phyloP scores from a whole-genome alignment of 1,284 basidiomycete species.

The Phlebopus sp. region DNA sequence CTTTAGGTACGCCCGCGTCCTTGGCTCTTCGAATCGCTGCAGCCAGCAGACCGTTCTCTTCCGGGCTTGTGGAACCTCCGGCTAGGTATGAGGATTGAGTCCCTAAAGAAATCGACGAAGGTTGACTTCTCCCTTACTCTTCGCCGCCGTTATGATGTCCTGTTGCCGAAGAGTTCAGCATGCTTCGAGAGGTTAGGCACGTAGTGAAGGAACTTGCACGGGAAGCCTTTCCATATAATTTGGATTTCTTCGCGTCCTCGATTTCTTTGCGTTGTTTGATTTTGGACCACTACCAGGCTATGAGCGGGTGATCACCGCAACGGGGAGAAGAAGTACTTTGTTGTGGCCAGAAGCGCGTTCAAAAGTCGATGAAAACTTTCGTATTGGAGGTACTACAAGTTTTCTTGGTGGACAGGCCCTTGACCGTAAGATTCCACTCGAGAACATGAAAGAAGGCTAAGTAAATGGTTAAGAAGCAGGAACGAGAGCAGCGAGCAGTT shows the following conservation, averaged over 20 bases:
- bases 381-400: constrained; percentile 11
- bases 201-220: constrained; percentile 44
- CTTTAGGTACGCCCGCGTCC: constrained; percentile 70
- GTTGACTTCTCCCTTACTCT: constrained; percentile 43
- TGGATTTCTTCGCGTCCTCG: constrained; percentile 65
- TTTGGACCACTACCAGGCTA: constrained; percentile 71
- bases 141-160: constrained; percentile 71
- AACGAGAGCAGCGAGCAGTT: neutral
- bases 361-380: constrained; percentile 39
- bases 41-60: constrained; percentile 61
- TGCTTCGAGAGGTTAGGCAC: neutral
- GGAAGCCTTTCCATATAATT: constrained; percentile 56
- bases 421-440: constrained; percentile 5
- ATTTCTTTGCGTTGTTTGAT: constrained; percentile 80
- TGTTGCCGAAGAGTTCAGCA: constrained; percentile 29
- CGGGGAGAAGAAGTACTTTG: constrained; percentile 43
- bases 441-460: constrained; percentile 12
- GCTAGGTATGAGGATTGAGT: constrained; percentile 33
- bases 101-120: neutral
- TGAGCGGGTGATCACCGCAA: constrained; percentile 6
- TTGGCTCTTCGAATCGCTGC: constrained; percentile 60
- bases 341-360: constrained; percentile 56
- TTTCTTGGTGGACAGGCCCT: constrained; percentile 2
- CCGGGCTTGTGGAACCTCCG: constrained; percentile 66
- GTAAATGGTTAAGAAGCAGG: neutral